Evolutionary conservation across 495 filamentous ascomycete genomes (phyloP).

Genomic region (Aspergillus sparsus): DNA sequence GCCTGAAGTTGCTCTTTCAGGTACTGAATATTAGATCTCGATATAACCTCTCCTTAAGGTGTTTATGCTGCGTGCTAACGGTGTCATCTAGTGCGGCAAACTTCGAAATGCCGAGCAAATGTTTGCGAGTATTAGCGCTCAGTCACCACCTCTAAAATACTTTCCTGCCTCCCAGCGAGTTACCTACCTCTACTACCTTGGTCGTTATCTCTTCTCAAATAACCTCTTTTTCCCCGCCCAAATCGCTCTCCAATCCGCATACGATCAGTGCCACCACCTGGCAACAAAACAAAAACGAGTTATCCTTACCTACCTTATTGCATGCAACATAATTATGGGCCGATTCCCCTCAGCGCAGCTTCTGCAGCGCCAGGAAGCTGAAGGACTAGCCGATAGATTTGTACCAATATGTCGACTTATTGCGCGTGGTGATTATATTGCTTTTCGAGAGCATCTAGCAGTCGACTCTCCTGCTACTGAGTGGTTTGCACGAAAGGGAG

Average conservation of each 20-base stretch:
- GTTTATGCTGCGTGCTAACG: conserved; percentile 1
- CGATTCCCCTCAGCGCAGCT: conserved; percentile 73
- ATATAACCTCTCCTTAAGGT: not conserved
- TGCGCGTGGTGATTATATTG: conserved; percentile 71
- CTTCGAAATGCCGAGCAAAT: conserved; percentile 75
- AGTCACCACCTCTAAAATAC: conserved; percentile 71
- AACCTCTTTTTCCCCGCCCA: conserved; percentile 76
- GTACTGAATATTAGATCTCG: conserved; percentile 36
- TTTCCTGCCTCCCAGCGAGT: conserved; percentile 89
- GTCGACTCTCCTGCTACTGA: conserved; percentile 46
- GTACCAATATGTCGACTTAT: conserved; percentile 73
- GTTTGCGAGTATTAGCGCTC: conserved; percentile 83
- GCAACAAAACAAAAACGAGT: conserved; percentile 71
- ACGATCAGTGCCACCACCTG: conserved; percentile 69
- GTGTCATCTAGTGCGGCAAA: conserved; percentile 48
- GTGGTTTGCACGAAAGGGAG: conserved; percentile 77
- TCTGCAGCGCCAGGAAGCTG: conserved; percentile 70
- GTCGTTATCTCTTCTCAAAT: conserved; percentile 81
- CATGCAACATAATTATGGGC: conserved; percentile 80
- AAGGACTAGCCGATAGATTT: conserved; percentile 69
- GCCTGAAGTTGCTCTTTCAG: conserved; percentile 85
- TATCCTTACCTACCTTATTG: conserved; percentile 83
- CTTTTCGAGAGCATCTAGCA: conserved; percentile 69
- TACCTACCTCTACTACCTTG: conserved; percentile 92
- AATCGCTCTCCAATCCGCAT: conserved; percentile 72